phyloP scores from a whole-genome alignment of 257 asterid genomes.

The Gynochthodes officinalis region DNA sequence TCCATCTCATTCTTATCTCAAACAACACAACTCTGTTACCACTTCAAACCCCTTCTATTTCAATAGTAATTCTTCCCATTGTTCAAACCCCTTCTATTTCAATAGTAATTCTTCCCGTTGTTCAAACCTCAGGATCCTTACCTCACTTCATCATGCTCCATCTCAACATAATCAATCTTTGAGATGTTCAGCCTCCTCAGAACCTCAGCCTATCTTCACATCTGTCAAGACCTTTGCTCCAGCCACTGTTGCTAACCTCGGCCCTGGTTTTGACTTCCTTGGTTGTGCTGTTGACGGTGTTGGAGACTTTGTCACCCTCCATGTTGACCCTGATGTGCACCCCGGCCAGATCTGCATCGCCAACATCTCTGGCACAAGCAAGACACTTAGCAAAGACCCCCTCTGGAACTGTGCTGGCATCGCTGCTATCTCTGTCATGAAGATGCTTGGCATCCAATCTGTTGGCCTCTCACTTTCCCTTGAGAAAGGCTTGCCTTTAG shows the following conservation, averaged over 20 bases:
- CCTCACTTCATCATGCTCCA: background rate
- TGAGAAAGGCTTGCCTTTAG: constrained; percentile 86
- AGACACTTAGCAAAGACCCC: constrained; percentile 63
- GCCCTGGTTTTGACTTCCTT: constrained; percentile 86
- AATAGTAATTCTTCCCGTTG: background rate
- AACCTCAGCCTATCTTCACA: constrained; percentile 61
- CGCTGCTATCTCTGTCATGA: constrained; percentile 78
- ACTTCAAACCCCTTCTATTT: constrained; percentile 1
- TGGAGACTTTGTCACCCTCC: constrained; percentile 64
- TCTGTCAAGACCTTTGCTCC: constrained; percentile 79
- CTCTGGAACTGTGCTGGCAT: constrained; percentile 90
- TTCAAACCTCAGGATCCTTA: background rate
- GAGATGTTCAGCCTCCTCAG: constrained; percentile 22
- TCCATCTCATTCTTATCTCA: background rate
- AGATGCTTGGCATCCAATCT: constrained; percentile 65
- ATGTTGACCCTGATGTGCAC: constrained; percentile 51
- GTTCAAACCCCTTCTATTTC: no score
- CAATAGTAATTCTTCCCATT: no score
- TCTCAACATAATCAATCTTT: background rate
- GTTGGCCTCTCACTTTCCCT: constrained; percentile 83
- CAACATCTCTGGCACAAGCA: constrained; percentile 62
- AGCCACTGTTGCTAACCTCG: constrained; percentile 82
- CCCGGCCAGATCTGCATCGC: constrained; percentile 71
- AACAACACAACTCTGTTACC: background rate
- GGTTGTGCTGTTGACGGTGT: constrained; percentile 90